These are phyloP conservation scores for Coix lacrymajobi DNA, from an alignment of 176 grass and related monocot genomes.

Conservation along the genomic window DNA sequence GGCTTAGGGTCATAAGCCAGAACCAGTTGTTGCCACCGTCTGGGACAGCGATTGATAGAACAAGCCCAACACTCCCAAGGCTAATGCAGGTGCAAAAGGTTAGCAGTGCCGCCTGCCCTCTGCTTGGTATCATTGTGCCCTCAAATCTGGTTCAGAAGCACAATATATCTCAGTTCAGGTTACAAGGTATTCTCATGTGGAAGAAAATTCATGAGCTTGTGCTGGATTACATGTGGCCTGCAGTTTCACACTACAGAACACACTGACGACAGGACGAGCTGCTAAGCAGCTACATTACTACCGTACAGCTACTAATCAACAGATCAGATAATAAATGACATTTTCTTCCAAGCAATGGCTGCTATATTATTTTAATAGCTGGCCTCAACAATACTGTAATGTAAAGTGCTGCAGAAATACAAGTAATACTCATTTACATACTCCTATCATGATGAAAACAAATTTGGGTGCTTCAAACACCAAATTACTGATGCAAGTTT, in stretches of 20 bases:
- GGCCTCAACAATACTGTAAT: too few species aligned
- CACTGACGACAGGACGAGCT: background rate
- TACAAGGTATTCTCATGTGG: background rate
- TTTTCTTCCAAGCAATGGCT: background rate
- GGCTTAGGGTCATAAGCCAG: slow-evolving; percentile 86
- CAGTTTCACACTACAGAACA: background rate
- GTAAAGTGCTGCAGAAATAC: background rate
- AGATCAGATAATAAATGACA: background rate
- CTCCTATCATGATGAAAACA: background rate
- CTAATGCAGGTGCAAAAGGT: slow-evolving; percentile 96
- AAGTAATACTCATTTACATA: background rate
- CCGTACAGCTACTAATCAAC: background rate
- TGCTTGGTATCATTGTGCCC: slow-evolving; percentile 89
- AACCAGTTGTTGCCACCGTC: slow-evolving; percentile 98
- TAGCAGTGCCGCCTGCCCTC: slow-evolving; percentile 81
- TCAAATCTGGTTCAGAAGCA: slow-evolving; percentile 54
- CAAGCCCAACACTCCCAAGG: slow-evolving; percentile 81
- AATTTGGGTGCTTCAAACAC: background rate
- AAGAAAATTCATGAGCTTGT: background rate
- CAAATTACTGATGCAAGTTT: background rate
- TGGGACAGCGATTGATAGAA: slow-evolving; percentile 86
- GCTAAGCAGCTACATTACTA: background rate
- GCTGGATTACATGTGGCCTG: background rate
- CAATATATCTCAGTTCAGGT: background rate
- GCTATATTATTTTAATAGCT: background rate